Base-by-base conservation (phyloP, 2,329 filamentous ascomycete species). In the Plenodomus tracheiphilus region DNA sequence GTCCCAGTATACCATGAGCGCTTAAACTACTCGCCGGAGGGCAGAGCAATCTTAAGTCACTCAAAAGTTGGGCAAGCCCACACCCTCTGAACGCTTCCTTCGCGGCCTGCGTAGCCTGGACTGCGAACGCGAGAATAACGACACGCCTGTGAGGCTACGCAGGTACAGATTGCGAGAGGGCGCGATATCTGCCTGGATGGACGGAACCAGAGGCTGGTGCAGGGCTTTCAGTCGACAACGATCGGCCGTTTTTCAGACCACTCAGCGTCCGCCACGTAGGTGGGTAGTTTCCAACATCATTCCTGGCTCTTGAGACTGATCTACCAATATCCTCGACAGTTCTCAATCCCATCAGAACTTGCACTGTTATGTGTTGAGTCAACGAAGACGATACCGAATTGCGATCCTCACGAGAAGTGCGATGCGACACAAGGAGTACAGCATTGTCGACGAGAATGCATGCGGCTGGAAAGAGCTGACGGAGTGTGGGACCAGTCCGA, bases 241-340 rank as follows among this genome's bases (percentile, higher is more conserved):
- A 72, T 72, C 69, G 68, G 62, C 63, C 61, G 60, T 52, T 49
- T 61, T 64, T 58, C 58, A 73, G 66, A 60, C 71, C 70, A 74
- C 66, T 74, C 70, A 74, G 69, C 69, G 69, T 66, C 62, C 64
- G 71, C 70, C 71, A 74, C 71, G 71, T 74, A 60, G 60, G 67
- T 63, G 44, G 48, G 53, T 57, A 49, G 37, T 47, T 56, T 56
- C 61, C 46, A 43, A 59, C 45, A 18, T 48, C 57, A 40, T 46
- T 55, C 56, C 47, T 53, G 45, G 57, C 49, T 52, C 54, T 56
- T 53, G 45, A 53, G 41, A 49, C 43, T 63, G 56, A 64, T 58
- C 59, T 58, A 48, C 53, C 51, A 38, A 32, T 32, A 32, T 11
- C 7, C 13, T 32, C 11, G 13, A 32, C 28, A 32, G 28, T 32